Evolutionary conservation across 2,329 filamentous ascomycete genomes (phyloP).

Genomic region (Penicillium sp.): DNA sequence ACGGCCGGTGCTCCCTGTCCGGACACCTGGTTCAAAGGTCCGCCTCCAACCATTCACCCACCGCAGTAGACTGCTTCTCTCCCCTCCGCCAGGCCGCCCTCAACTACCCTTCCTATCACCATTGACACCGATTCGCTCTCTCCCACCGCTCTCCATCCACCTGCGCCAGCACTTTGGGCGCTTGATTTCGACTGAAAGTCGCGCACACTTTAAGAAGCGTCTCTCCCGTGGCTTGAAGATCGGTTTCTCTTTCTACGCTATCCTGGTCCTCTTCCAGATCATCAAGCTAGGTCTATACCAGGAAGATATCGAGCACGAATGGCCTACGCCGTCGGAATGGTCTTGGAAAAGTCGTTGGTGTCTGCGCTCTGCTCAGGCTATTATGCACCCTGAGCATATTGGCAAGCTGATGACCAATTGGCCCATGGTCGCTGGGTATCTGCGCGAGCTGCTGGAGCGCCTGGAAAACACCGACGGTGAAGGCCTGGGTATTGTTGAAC

Average conservation of each 20-base stretch:
- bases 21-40: conserved; percentile 27
- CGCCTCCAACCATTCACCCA: conserved; percentile 63
- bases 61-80: conserved; percentile 60
- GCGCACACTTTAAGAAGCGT: conserved; percentile 54
- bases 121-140: conserved; percentile 52
- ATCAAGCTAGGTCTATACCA: conserved; percentile 72
- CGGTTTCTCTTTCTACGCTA: conserved; percentile 73
- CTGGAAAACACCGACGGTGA: conserved; percentile 74
- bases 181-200: conserved; percentile 77
- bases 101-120: conserved; percentile 71
- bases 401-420: conserved; percentile 68
- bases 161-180: conserved; percentile 64
- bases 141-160: conserved; percentile 61
- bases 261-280: conserved; percentile 64
- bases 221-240: conserved; percentile 70
- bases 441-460: conserved; percentile 65
- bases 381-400: conserved; percentile 63
- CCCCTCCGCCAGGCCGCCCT: conserved; percentile 60
- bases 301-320: conserved; percentile 75
- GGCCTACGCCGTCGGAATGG: conserved; percentile 87
- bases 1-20: conserved; percentile 47
- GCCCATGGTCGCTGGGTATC: conserved; percentile 67
- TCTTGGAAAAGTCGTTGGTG: conserved; percentile 70
- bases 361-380: conserved; percentile 68
- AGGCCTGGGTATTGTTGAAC: conserved; percentile 67